Base-by-base conservation (phyloP, 1,139 yeast genomes). In the Geotrichum siamense region DNA sequence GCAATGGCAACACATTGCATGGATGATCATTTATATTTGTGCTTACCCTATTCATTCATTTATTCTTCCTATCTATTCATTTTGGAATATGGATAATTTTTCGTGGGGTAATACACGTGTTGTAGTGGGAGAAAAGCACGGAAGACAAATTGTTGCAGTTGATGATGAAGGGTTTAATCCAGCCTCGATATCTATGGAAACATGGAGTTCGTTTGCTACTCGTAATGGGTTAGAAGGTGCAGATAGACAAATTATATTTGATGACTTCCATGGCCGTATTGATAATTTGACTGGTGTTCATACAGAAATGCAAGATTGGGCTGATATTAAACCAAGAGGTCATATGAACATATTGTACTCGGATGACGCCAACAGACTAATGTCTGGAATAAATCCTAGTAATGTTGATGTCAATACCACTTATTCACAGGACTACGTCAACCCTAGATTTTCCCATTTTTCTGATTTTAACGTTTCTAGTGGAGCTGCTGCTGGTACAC, bases 61-160 rank as follows among this genome's bases (percentile, higher is more conserved):
- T 8, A 60, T 63, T 4, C 51, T 67, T 22, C 71, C 71, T 2
- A 51, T 67, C 23, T 67, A 67, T 48, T 58, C 71, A 6, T 67
- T 67, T 57, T 67, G 71, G 71, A 54, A 63, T 51, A 67, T 67
- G 71, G 71, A 67, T 45, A 71, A 68, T 53, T 67, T 67, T 59
- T 63, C 69, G 2, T 67, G 71, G 71, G 71, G 71, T 51, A 64
- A 60, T 51, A 67, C 71, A n/a, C 67, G 71, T 39, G 61, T 68
- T 41, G 70, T 67, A 8, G 53, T 60, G 30, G 71, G 70, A 13
- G 71, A 67, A 44, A 65, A 65, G 51, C 70, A 70, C 35, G 62
- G 64, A 44, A 56, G 61, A 52, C 47, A 56, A 47, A 53, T 66
- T 23, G 53, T 66, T 10, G 53, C 61, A 15, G 53, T 61, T n/a